Evolutionary conservation across 805 yeast genomes (phyloP).

Genomic region (Kodamaea fukazawae): DNA sequence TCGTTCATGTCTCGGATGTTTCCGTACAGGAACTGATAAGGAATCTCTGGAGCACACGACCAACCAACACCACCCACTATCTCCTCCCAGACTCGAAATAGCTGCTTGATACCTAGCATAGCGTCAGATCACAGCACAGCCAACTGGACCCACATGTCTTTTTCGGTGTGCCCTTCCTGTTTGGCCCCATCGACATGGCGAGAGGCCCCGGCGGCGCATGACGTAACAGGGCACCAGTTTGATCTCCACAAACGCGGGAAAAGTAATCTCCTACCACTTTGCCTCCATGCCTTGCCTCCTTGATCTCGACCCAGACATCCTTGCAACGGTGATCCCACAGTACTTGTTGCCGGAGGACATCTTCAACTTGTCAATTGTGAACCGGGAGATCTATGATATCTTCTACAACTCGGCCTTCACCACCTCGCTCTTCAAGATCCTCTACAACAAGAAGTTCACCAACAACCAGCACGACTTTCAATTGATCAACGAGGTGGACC

Average conservation of each 20-base stretch:
- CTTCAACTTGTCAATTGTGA: conserved; percentile 27
- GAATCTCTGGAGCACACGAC: no score
- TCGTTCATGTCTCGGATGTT: no score
- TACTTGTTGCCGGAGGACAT: conserved; percentile 40
- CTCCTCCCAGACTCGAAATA: no score
- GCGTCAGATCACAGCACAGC: no score
- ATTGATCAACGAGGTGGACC: conserved; percentile 22
- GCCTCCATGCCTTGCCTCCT: conserved; percentile 8
- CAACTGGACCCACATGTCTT: no score
- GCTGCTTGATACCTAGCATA: no score
- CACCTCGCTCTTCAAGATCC: conserved; percentile 31
- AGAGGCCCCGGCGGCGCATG: no score
- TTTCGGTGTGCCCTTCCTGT: no score
- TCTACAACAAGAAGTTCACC: conserved; percentile 44
- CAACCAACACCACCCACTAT: no score
- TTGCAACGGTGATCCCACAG: conserved; percentile 33
- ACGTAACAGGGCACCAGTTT: no score
- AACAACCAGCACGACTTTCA: conserved; percentile 37
- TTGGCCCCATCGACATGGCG: no score
- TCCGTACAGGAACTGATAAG: no score
- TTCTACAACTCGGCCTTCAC: conserved; percentile 29
- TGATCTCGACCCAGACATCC: conserved; percentile 42
- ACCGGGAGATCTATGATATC: conserved; percentile 31
- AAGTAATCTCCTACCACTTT: conserved; percentile 1
- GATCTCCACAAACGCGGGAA: background rate